Base-by-base conservation (phyloP, 1,139 yeast genomes). In the Blastobotrys aristatus region DNA sequence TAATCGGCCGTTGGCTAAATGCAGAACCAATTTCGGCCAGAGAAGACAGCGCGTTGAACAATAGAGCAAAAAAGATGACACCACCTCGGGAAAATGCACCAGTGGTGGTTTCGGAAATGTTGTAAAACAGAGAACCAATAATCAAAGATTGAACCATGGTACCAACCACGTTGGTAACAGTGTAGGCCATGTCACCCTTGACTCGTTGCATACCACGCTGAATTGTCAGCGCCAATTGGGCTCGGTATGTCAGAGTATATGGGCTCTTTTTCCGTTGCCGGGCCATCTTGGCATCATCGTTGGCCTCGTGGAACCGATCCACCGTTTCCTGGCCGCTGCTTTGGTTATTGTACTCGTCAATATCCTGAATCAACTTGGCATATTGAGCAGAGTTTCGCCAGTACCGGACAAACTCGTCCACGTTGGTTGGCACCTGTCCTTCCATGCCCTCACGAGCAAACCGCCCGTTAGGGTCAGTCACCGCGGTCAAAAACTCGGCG, bases 401-500 rank as follows among this genome's bases (percentile, higher is more conserved):
- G 58, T 71, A 72, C 16, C 59, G 60, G 56, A 75, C 80, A 63
- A 81, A 81, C 50, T 80, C 83, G 24, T 71, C 72, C 18, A 84
- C 75, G 18, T 80, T 75, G 47, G 65, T 63, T 14, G 87, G 87
- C 32, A 80, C 80, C 52, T 64, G 71, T 39, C 66, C 65, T 57
- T 76, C 83, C 47, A 47, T 38, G 1, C 84, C 86, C 14, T 64
- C 59, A 46, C 61, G 65, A 10, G 70, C 60, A 43, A 57, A 56
- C 55, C 82, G 69, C 24, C 78, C 80, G 40, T 65, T 65, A 33
- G 82, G 82, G 49, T 77, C 80, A 22, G 86, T 80, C 31, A 81
- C 72, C n/a, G 86, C 75, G n/a, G 86, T 80, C 63, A 82, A 49
- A 56, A 80, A 82, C 57, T 81, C 86, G 11, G 83, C 79, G 18